Evolutionary conservation across 1,284 basidiomycete genomes (phyloP), one percentile per base, ranked within the genome.

Genomic region (Grifola frondosa): DNA sequence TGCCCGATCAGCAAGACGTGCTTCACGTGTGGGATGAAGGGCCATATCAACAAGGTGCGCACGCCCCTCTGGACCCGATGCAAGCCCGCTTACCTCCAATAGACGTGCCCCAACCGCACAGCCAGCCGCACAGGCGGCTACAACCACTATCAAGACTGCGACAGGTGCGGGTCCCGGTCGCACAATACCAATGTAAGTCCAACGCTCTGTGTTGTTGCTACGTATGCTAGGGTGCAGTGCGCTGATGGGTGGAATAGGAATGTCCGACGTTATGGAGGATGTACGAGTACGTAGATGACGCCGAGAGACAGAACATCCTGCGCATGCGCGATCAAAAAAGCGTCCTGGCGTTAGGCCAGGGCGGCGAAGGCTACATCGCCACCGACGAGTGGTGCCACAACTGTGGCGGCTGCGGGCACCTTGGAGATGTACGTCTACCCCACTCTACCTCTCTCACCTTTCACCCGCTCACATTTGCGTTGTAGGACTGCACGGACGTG

Each of bases 251-350:
- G n/a, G n/a, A n/a, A n/a, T 32, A 94, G 84, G 87, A 88, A 70
- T 97, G 93, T 52, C 90, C 91, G 1, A 87, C 86, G 0, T 67
- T 90, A 33, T 97, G 93, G 93, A 75, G 93, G 30, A 71, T 92
- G 46, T 97, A 97, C 58, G 75, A 82, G 21, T 96, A 95, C 57
- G 70, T 84, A 33, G 70, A 73, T 2, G 73, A 77, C 6, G 71
- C 73, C 3, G 81, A 80, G 24, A 78, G 81, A 21, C 61, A 66
- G 6, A 53, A 60, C 3, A 75, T 74, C n/a, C 60, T 85, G 2
- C 60, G 64, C n/a, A 53, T 46, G 20, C 76, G 86, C 25, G 69
- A 74, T 45, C 60, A 67, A 24, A 83, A 74, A 56, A 71, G 69
- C 41, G 55, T 65, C 3, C 57, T 81, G 7, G 54, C 57, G 5